Base-by-base conservation (phyloP, 805 yeast species). In the Candida sithepensis region DNA sequence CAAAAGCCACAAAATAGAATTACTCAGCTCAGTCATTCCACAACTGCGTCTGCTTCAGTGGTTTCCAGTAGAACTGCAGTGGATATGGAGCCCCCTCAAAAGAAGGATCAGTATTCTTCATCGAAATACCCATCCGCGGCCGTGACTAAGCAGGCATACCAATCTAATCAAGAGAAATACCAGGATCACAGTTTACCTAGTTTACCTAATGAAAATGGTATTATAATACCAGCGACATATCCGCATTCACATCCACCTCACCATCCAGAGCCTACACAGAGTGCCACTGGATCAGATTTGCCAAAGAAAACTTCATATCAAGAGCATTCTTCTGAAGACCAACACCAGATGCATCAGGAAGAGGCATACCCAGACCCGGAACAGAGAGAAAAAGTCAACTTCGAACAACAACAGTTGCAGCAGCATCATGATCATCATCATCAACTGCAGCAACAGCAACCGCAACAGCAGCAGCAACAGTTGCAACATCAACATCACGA, bases 111-210 rank as follows among this genome's bases (percentile, higher is more conserved):
- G 22, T 16, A 8, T 22, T 39, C 47, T 7, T 53, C 57, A 22
- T 43, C 60, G 23, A 46, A 49, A 2, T 56, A 66, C 43, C 65
- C 68, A 9, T 50, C 51, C 8, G 43, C 49, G 28, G 61, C 68
- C 14, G 59, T 62, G 33, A 55, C 63, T 26, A 50, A 50, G 28
- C 49, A 51, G 22, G 43, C 50, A 1, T 48, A 47, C 36, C 49
- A 44, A 21, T 44, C 30, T 10, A 33, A 46, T 33, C 48, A 46
- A 18, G 43, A 36, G 10, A 49, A 45, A 23, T 43, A 47, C 39
- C 55, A 50, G 40, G 53, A 55, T 19, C 57, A 53, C 10, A 43
- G 47, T 13, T 41, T 55, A 20, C 58, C 58, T 20, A 50, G 44
- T 19, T 30, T 45, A 43, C 51, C 56, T 18, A 23, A 24, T 45